These are phyloP conservation scores for Globisporangium radiosum DNA, from an alignment of 352 stramenopile genomes.

Conservation along the genomic window DNA sequence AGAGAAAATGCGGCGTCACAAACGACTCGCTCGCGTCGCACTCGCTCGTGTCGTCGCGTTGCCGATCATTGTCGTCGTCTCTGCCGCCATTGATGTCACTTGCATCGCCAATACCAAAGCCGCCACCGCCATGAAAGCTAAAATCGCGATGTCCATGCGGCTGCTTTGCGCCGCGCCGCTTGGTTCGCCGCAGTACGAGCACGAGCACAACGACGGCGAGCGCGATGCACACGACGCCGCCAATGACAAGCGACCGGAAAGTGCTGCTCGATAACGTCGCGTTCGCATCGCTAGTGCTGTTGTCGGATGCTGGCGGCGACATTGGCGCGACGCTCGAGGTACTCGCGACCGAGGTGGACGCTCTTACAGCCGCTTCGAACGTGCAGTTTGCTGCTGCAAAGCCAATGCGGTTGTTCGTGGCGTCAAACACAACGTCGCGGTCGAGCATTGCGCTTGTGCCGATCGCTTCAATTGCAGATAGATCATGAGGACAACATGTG, in stretches of 20 bases:
- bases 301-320: not conserved
- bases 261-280: not conserved
- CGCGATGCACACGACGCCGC: not conserved
- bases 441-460: conserved; percentile 45
- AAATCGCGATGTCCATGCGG: not conserved
- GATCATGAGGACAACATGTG: too few relatives aligned
- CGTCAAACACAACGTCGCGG: conserved; percentile 45
- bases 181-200: not conserved
- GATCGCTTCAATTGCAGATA: conserved; percentile 18
- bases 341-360: too few relatives aligned
- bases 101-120: not conserved
- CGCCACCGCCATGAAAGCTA: not conserved
- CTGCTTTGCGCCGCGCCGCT: not conserved
- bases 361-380: not conserved
- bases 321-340: not conserved
- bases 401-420: conserved; percentile 27
- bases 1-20: conserved; percentile 6
- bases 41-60: not conserved
- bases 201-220: not conserved
- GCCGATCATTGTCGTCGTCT: too few relatives aligned
- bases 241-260: not conserved
- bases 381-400: conserved; percentile 37
- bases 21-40: conserved; percentile 5
- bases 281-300: not conserved
- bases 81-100: not conserved